Percentiles rank a stretch among this genome's conserved stretches.
phyloP scores from a whole-genome alignment of 2,329 filamentous ascomycete species.

The Didymella lethalis region DNA sequence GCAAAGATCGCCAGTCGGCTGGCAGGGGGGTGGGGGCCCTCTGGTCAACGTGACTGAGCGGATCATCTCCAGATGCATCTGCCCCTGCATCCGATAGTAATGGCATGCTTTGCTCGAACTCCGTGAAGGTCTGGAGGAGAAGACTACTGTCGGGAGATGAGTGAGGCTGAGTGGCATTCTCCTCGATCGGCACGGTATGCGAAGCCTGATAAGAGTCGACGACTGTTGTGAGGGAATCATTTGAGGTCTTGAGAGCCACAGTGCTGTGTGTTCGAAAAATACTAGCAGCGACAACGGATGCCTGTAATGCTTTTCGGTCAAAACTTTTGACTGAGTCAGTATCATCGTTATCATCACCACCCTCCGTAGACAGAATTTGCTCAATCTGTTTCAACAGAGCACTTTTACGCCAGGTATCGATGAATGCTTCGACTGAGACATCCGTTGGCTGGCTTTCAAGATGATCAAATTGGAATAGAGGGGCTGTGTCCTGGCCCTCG shows the following conservation, averaged over 20 bases:
- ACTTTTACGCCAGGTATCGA: slow-evolving; percentile 2
- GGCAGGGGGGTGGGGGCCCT: neutral
- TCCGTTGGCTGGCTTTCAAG: neutral
- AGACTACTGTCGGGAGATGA: neutral
- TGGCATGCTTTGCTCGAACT: neutral
- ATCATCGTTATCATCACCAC: neutral
- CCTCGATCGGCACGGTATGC: neutral
- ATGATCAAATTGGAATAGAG: neutral
- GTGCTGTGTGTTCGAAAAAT: neutral
- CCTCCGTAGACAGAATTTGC: neutral
- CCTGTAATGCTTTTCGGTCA: slow-evolving; percentile 1
- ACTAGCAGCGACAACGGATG: neutral
- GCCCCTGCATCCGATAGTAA: neutral
- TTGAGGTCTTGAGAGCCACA: neutral
- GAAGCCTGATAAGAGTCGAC: neutral
- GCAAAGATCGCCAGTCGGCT: neutral
- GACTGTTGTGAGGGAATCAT: neutral
- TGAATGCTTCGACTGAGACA: neutral
- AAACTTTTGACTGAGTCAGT: neutral
- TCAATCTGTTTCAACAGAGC: slow-evolving; percentile 1
- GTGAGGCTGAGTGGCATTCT: neutral
- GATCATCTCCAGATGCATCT: neutral
- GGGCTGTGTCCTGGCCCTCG: neutral
- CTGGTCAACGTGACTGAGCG: neutral
- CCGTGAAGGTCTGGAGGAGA: neutral